These are phyloP conservation scores for Tetrahymena malaccensis DNA, from an alignment of 73 alveolate genomes.

Conservation along the genomic window DNA sequence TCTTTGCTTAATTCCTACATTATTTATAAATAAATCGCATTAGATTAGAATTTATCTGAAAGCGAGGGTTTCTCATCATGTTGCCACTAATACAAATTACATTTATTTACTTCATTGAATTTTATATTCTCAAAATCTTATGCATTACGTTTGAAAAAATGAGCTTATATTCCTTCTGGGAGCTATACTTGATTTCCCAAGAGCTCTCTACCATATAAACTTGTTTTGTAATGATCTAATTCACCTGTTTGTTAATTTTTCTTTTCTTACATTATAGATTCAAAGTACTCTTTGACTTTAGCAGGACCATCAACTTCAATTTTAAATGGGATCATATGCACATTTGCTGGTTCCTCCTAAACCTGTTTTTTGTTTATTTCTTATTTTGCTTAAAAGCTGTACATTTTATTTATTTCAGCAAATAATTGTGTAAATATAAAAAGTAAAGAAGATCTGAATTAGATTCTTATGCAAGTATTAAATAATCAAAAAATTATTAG, in stretches of 20 bases:
- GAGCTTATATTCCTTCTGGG: background rate
- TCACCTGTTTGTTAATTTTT: background rate
- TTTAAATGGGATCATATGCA: background rate
- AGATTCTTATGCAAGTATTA: background rate
- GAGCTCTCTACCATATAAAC: background rate
- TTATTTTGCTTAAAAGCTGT: background rate
- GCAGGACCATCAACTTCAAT: background rate
- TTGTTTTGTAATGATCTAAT: background rate
- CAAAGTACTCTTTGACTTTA: background rate
- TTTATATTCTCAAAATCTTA: background rate
- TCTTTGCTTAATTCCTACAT: background rate
- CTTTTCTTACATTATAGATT: background rate
- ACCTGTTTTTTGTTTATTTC: background rate
- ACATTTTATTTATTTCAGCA: background rate
- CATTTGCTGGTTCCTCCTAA: background rate
- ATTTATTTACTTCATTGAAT: background rate
- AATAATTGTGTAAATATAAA: background rate
- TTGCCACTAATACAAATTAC: background rate
- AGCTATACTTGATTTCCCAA: background rate
- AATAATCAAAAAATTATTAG: background rate
- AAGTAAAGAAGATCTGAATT: background rate
- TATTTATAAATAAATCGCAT: background rate
- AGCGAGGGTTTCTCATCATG: background rate
- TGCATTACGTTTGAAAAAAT: background rate
- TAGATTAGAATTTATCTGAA: background rate